Evolutionary conservation across 371 early-diverging fungal species (phyloP).

Genomic region (Blyttiomyces sp.): DNA sequence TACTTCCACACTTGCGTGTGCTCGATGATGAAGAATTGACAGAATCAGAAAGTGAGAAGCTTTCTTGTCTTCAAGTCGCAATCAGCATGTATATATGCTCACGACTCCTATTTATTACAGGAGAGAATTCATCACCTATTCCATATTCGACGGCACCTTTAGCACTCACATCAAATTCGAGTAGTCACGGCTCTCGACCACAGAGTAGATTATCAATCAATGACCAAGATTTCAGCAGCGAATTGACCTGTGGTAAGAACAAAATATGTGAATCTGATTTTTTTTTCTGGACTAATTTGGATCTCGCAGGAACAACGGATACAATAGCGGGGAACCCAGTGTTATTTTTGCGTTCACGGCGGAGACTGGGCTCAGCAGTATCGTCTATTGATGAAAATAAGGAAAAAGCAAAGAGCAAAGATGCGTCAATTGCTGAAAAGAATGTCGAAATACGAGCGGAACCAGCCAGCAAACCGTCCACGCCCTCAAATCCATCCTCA

Average conservation of each 20-base stretch:
- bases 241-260: constrained; percentile 34
- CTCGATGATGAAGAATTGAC: constrained; percentile 26
- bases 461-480: no score
- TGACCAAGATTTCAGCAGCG: constrained; percentile 20
- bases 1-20: constrained; percentile 11
- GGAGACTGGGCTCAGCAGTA: no score
- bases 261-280: no score
- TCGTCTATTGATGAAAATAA: no score
- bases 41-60: not conserved
- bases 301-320: constrained; percentile 24
- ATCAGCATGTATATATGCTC: no score
- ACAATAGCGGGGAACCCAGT: constrained; percentile 43
- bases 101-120: no score
- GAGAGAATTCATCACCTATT: not conserved
- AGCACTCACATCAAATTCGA: not conserved
- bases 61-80: not conserved
- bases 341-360: constrained; percentile 31
- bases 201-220: not conserved
- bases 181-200: not conserved
- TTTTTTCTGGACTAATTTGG: no score
- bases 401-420: no score
- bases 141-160: not conserved
- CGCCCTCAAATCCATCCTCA: no score
- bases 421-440: no score
- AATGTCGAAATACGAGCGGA: no score